Percentiles rank a stretch among this genome's conserved stretches.
phyloP scores from a whole-genome alignment of 371 early-diverging fungal species.

The Lichtheimia ramosa region DNA sequence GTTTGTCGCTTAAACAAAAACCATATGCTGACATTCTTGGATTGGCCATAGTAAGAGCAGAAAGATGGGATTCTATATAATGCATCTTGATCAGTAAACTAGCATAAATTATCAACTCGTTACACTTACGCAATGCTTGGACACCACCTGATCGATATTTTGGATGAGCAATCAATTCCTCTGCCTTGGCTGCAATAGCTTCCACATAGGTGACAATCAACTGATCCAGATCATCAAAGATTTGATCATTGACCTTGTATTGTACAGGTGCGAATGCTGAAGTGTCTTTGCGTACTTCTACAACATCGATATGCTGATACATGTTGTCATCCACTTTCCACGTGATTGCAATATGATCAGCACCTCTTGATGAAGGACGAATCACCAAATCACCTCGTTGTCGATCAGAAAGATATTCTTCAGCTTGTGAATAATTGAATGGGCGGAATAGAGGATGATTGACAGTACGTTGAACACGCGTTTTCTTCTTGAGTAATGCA shows the following conservation, averaged over 20 bases:
- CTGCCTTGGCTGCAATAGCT: constrained; percentile 70
- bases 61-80: constrained; percentile 32
- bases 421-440: constrained; percentile 73
- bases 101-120: background rate
- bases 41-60: constrained; percentile 40
- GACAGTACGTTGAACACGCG: constrained; percentile 58
- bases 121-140: constrained; percentile 29
- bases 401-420: constrained; percentile 65
- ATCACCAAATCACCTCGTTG: constrained; percentile 86
- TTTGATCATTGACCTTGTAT: constrained; percentile 60
- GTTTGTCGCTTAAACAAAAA: constrained; percentile 49
- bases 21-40: constrained; percentile 61
- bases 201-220: constrained; percentile 88
- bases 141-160: constrained; percentile 58
- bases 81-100: background rate
- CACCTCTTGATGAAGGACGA: constrained; percentile 88
- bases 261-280: constrained; percentile 7
- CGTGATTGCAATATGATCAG: constrained; percentile 86
- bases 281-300: constrained; percentile 68
- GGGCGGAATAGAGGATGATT: constrained; percentile 87
- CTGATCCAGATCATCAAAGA: constrained; percentile 89
- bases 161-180: constrained; percentile 62
- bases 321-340: constrained; percentile 88
- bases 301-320: constrained; percentile 91
- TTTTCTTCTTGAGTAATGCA: constrained; percentile 40